Conservation (phyloP, 73 alveolate genomes). For the Paramecium octaurelia region DNA sequence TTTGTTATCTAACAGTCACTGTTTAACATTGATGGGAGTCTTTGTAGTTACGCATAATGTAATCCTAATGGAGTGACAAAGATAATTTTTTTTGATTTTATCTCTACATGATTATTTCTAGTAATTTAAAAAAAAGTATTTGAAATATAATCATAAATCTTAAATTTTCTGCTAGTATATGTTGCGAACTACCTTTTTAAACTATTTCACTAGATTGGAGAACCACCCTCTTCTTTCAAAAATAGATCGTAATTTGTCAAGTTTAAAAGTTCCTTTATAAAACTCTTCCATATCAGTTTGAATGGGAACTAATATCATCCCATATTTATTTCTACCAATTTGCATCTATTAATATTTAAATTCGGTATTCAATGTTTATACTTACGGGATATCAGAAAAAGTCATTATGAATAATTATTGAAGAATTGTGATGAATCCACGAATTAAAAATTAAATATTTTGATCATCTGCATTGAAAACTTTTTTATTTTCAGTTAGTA, state of each 20-base stretch:
- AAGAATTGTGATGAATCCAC: neutral
- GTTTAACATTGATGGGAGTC: neutral
- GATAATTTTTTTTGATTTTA: neutral
- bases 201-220: neutral
- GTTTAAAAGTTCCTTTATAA: neutral
- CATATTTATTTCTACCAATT: neutral
- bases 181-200: neutral
- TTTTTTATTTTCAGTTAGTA: neutral
- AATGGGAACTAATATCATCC: neutral
- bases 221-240: neutral
- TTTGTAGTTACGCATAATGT: neutral
- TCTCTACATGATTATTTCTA: neutral
- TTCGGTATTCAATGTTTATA: neutral
- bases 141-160: neutral
- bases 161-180: neutral
- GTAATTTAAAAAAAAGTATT: neutral
- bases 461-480: neutral
- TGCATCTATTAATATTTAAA: neutral
- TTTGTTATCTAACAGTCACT: neutral
- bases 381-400: neutral
- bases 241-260: neutral
- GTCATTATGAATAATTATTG: neutral
- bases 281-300: neutral
- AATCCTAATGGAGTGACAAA: neutral
- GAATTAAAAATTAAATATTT: neutral